phyloP scores from a whole-genome alignment of 768 basidiomycete genomes.

The Tricholoma flavovirens region DNA sequence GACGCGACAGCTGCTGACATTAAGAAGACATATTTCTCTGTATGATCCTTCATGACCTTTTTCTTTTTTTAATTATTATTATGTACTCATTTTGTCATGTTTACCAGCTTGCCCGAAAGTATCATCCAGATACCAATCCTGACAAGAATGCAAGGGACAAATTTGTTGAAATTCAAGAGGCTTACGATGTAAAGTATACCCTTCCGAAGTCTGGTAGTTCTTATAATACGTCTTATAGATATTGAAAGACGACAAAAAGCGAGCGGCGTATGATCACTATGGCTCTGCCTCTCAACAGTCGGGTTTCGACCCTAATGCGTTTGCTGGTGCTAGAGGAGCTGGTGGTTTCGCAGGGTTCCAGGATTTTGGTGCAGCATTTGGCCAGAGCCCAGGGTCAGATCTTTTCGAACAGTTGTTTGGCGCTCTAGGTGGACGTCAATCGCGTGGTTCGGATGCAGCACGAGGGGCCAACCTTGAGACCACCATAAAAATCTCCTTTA shows the following conservation, averaged over 20 bases:
- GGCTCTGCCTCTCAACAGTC: constrained; percentile 89
- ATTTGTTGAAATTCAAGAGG: constrained; percentile 94
- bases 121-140: constrained; percentile 95
- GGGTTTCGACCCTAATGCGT: constrained; percentile 90
- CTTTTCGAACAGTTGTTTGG: constrained; percentile 88
- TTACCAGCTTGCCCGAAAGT: constrained; percentile 89
- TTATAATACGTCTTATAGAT: constrained; percentile 43
- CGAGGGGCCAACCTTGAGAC: constrained; percentile 83
- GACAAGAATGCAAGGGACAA: constrained; percentile 86
- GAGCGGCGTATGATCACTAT: constrained; percentile 85
- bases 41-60: constrained; percentile 34
- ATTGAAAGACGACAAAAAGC: constrained; percentile 92
- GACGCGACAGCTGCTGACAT: constrained; percentile 85
- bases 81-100: constrained; percentile 3
- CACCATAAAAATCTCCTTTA: constrained; percentile 69
- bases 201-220: background rate
- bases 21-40: constrained; percentile 96
- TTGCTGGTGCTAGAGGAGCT: constrained; percentile 43
- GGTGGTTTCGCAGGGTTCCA: constrained; percentile 50
- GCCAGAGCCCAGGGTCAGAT: constrained; percentile 47
- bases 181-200: constrained; percentile 73
- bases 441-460: constrained; percentile 37
- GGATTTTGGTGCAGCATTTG: constrained; percentile 60
- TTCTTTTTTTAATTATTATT: no score
- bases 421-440: constrained; percentile 43